These are phyloP conservation scores for Purshia tridentata DNA, from an alignment of 306 rosid genomes.

Conservation along the genomic window DNA sequence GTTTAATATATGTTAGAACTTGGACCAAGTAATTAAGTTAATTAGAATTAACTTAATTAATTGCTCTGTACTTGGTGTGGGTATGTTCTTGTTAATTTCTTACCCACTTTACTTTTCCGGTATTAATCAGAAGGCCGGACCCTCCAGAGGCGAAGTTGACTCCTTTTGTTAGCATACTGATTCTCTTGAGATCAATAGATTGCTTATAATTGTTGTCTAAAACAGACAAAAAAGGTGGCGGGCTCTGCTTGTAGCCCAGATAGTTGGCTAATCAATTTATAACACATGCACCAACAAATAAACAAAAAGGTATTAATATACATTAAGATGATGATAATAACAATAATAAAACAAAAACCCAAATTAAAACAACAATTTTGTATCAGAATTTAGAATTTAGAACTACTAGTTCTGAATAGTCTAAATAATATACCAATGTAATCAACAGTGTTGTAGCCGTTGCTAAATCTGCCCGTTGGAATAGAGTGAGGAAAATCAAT, in stretches of 20 bases:
- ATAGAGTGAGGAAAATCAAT: conserved; percentile 23
- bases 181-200: neutral
- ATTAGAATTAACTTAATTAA: too few species aligned
- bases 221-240: conserved; percentile 29
- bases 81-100: neutral
- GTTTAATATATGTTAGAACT: neutral
- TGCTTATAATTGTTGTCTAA: neutral
- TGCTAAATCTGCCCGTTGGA: conserved; percentile 30
- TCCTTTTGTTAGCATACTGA: conserved; percentile 6
- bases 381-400: too few species aligned
- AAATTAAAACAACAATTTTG: neutral
- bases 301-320: neutral
- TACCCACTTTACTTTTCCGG: conserved; percentile 17
- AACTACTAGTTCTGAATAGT: too few species aligned
- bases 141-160: conserved; percentile 33
- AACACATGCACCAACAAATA: neutral
- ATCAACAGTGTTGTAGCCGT: conserved; percentile 29
- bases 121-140: conserved; percentile 21
- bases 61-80: too few species aligned
- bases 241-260: conserved; percentile 22
- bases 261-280: neutral
- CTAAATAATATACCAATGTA: neutral
- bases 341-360: neutral
- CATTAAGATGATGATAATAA: neutral
- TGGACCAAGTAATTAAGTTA: too few species aligned